These are phyloP conservation scores for Gossypium raimondii DNA, from an alignment of 345 rosid species.

Conservation along the genomic window DNA sequence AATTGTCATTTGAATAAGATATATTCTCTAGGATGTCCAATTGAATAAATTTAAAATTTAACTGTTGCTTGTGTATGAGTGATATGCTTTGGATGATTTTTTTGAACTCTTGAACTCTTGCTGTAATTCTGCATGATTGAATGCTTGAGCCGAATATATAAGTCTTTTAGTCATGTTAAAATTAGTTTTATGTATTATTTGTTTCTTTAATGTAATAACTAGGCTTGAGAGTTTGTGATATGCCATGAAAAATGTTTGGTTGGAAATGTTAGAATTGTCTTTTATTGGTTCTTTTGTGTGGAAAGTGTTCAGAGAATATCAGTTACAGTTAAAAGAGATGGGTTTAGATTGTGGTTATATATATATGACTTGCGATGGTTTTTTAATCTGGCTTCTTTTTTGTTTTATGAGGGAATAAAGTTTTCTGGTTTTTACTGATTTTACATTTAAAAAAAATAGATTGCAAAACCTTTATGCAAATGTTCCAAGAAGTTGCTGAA, in stretches of 20 bases:
- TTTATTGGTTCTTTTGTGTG: background rate
- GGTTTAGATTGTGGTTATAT: background rate
- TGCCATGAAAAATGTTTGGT: background rate
- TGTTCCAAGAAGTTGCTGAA: constrained; percentile 66
- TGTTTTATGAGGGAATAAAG: background rate
- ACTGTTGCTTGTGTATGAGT: background rate
- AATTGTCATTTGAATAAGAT: background rate
- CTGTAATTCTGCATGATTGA: background rate
- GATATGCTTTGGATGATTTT: background rate
- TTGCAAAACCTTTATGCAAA: constrained; percentile 82
- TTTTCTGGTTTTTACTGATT: background rate
- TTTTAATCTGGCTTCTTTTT: background rate
- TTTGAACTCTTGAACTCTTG: background rate
- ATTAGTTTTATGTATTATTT: background rate
- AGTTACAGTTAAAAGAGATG: background rate
- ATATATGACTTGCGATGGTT: background rate
- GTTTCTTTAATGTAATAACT: background rate
- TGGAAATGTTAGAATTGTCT: background rate
- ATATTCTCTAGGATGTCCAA: background rate
- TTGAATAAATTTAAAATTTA: background rate
- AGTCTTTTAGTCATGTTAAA: background rate
- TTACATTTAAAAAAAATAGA: constrained; percentile 31
- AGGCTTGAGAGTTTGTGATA: background rate
- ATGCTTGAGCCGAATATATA: background rate
- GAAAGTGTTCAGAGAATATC: background rate